Evolutionary conservation across 176 grass and related monocot species (phyloP).

Genomic region (Oryza longistaminata): DNA sequence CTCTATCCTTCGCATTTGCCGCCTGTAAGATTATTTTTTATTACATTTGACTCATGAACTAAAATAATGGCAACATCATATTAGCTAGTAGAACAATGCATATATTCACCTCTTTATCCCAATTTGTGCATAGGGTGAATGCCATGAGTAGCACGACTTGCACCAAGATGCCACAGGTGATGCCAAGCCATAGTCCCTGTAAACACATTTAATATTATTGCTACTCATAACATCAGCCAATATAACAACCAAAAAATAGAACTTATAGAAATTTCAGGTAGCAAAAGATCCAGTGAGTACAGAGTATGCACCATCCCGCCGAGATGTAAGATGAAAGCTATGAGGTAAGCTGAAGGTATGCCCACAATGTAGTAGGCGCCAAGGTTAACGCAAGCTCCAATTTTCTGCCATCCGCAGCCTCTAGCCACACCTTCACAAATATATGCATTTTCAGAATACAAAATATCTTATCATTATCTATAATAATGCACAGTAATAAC

Average conservation of each 20-base stretch:
- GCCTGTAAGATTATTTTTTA: slow-evolving; percentile 17
- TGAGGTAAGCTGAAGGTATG: slow-evolving; percentile 58
- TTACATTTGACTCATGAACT: neutral
- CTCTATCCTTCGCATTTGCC: neutral
- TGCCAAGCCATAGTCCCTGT: slow-evolving; percentile 81
- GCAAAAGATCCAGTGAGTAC: neutral
- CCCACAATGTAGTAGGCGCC: slow-evolving; percentile 64
- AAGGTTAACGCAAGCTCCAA: slow-evolving; percentile 69
- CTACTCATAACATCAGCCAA: neutral
- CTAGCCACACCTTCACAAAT: slow-evolving; percentile 57
- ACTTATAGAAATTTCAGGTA: neutral
- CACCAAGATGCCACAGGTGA: slow-evolving; percentile 60
- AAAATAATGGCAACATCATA: neutral
- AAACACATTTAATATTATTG: neutral
- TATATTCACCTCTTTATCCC: slow-evolving; percentile 60
- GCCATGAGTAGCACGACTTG: slow-evolving; percentile 51
- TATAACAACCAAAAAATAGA: neutral
- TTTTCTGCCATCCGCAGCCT: slow-evolving; percentile 84
- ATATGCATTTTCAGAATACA: neutral
- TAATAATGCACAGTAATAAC: no score
- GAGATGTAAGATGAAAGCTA: slow-evolving; percentile 61
- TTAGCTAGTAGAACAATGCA: neutral
- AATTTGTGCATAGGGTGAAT: slow-evolving; percentile 60
- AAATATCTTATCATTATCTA: neutral
- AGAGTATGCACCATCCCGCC: slow-evolving; percentile 49